Base-by-base conservation (phyloP, 2,329 filamentous ascomycete species). In the Helicocarpus griseus region DNA sequence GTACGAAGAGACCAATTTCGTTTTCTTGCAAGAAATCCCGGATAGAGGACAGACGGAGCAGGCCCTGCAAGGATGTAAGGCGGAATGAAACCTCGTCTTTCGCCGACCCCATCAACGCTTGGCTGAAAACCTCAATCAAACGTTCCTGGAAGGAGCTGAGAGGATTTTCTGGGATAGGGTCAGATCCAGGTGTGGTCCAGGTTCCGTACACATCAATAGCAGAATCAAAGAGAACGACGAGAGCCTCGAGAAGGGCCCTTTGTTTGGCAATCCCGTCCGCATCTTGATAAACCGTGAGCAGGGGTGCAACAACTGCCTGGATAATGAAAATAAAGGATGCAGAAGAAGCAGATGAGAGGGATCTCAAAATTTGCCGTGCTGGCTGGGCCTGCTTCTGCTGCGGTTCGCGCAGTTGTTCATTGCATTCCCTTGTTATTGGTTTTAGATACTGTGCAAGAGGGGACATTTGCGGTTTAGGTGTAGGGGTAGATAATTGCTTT, bases 321-420 rank as follows among this genome's bases (percentile, higher is more conserved):
- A 81, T 67, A 8, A 84, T 64, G 39, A 78, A 70, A 48, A 76
- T 75, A 48, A 79, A 80, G 0, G 81, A 73, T 17, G 73, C 64
- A 1, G 73, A 65, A 17, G 79, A 81, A 5, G 79, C 76, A 43
- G 75, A 72, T 1, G 80, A 76, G 9, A 83, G 66, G 5, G 75
- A 76, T 35, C 75, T 70, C 14, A 86, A 62, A 17, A 86, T 83
- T 24, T 78, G 75, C 17, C 80, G 80, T 2, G 81, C 76, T 8
- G 81, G 81, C 59, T 80, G 79, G 3, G 82, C 83, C 61, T 86
- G 80, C 61, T 85, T 85, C 4, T 82, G 82, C 41, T 82, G 81
- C 5, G 83, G 82, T 61, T 86, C 82, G 58, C 81, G 79, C 3
- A 86, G 70, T 59, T 85, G 81, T 55, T 85, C 80, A 54, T 83